Base-by-base conservation (phyloP, 73 alveolate species). In the Tetrahymena borealis region DNA sequence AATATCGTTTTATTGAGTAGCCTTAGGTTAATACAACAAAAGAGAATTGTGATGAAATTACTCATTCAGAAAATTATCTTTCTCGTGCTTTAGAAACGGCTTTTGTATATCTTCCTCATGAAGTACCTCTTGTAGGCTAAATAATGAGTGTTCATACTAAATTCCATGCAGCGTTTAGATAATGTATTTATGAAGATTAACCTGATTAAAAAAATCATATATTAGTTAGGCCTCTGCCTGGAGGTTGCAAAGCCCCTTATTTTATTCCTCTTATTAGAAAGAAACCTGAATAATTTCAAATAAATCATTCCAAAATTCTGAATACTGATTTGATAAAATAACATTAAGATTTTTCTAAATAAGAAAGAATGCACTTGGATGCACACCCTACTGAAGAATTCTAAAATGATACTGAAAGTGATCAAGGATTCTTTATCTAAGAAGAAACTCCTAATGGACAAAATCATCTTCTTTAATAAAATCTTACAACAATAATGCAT, bases 71-170 rank as follows among this genome's bases (percentile, higher is more conserved):
- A 33, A 93, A 93, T 40, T 93, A 85, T 90, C 91, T 93, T 33
- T 93, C 95, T 16, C 90, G 95, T 31, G 93, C 95, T 32, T 36
- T 93, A 15, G 95, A 93, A 40, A 93, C 79, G 4, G 95, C 91
- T 0, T 93, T 39, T 90, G 78, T 93, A 4, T 93, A 93, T 93
- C 33, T 79, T 16, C 95, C 95, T 15, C 90, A 93, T 40, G 95
- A 93, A 35, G 32, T 93, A 39, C 95, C 95, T 12, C 78, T 93
- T n/a, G 78, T 93, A 9, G 91, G 78, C n/a, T 40, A 93, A 85
- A 40, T 93, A 32, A 39, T 93, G 40, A 93, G 91, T 93, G 95
- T 93, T 5, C 95, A 93, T 85, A 93, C 77, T 31, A 78, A 90
- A 38, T 93, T 93, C 39, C 91, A 93, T 90, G 85, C 85, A 5